A percentile compares a stretch with the other conserved stretches of the same genome.
phyloP scores from a whole-genome alignment of 2,329 filamentous ascomycete genomes.

The Allantophomopsis lycopodina region DNA sequence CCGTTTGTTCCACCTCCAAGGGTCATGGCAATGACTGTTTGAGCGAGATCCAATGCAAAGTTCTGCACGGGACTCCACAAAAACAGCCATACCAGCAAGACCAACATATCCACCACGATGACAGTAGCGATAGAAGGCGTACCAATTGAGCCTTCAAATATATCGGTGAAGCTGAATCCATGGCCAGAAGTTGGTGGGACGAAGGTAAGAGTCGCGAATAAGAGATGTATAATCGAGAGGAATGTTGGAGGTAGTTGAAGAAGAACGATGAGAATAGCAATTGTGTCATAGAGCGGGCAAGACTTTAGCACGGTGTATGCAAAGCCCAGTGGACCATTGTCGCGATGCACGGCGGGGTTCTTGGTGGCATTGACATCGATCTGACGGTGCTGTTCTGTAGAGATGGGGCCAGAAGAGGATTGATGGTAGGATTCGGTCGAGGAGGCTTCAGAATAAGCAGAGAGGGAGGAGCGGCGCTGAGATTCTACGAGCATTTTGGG shows the following conservation, averaged over 20 bases:
- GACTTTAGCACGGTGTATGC: constrained; percentile 78
- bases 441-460: constrained; percentile 39
- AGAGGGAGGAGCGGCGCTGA: constrained; percentile 32
- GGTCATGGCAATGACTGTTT: constrained; percentile 85
- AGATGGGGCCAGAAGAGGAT: constrained; percentile 23
- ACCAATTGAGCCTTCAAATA: constrained; percentile 77
- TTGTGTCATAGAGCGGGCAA: constrained; percentile 85
- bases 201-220: constrained; percentile 88
- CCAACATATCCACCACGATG: constrained; percentile 69
- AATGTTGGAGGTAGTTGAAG: constrained; percentile 84
- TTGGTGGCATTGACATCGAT: constrained; percentile 60
- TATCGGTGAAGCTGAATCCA: constrained; percentile 65
- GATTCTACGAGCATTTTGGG: constrained; percentile 22
- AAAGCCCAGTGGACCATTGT: constrained; percentile 60
- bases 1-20: constrained; percentile 69
- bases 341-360: constrained; percentile 53
- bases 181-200: constrained; percentile 73
- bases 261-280: constrained; percentile 91
- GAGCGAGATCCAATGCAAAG: constrained; percentile 77
- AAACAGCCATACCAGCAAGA: constrained; percentile 75
- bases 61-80: constrained; percentile 80
- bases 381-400: constrained; percentile 40
- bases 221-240: constrained; percentile 76
- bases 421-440: constrained; percentile 32
- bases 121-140: constrained; percentile 79